Evolutionary conservation across 192 early-diverging fungal genomes (phyloP).

Genomic region (Lunasporangiospora selenospora): DNA sequence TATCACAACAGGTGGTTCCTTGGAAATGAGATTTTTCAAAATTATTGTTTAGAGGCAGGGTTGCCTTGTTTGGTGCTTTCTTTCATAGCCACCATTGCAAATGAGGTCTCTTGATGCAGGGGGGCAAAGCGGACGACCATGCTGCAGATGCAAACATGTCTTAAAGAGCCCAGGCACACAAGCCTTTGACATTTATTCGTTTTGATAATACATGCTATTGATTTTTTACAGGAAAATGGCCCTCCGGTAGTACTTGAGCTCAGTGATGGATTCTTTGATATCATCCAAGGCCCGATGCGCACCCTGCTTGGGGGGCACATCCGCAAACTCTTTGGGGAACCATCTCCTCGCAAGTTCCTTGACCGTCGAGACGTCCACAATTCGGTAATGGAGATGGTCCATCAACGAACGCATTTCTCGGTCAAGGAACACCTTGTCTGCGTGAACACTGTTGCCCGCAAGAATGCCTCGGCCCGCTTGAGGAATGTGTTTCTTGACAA

Average conservation of each 20-base stretch:
- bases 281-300: conserved; percentile 89
- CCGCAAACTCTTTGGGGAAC: conserved; percentile 62
- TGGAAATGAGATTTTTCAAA: no score
- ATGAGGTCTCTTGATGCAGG: no score
- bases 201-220: no score
- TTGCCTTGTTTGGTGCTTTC: no score
- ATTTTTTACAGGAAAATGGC: conserved; percentile 61
- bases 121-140: no score
- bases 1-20: no score
- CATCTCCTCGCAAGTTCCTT: conserved; percentile 89
- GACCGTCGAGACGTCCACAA: conserved; percentile 88
- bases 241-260: conserved; percentile 79
- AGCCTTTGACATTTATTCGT: no score
- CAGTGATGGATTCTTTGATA: conserved; percentile 90
- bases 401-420: conserved; percentile 82
- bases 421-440: conserved; percentile 84
- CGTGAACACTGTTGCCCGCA: conserved; percentile 95
- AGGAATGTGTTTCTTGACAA: conserved; percentile 77
- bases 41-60: no score
- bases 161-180: no score
- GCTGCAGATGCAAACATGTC: no score
- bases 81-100: no score
- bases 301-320: conserved; percentile 65
- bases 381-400: conserved; percentile 84
- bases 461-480: conserved; percentile 66